Percentiles rank a stretch among this genome's conserved stretches.
Evolutionary conservation across 441 rosid species (phyloP).

Genomic region (Pelargonium myrrhifolium): DNA sequence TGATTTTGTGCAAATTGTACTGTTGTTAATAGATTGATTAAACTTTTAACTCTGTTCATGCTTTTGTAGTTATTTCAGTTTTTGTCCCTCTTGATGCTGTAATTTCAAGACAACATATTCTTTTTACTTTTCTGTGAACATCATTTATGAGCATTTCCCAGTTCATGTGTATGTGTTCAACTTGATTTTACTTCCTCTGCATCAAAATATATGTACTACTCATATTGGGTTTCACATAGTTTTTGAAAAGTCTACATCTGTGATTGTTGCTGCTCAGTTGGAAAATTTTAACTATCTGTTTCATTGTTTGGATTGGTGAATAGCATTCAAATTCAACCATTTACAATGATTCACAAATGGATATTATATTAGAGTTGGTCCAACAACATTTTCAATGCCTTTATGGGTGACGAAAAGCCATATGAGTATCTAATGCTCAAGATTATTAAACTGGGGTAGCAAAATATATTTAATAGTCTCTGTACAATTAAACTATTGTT

Average conservation of each 20-base stretch:
- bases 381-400: background rate
- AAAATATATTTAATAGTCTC: background rate
- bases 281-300: no score
- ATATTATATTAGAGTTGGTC: background rate
- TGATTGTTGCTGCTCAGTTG: background rate
- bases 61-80: background rate
- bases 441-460: background rate
- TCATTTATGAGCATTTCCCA: background rate
- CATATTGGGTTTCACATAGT: no score
- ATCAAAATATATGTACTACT: no score
- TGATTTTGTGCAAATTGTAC: background rate
- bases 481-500: background rate
- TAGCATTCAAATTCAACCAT: background rate
- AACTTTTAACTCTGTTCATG: background rate
- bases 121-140: background rate
- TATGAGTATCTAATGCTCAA: background rate
- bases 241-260: background rate
- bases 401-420: background rate
- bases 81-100: background rate
- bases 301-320: background rate
- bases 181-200: background rate
- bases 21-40: background rate
- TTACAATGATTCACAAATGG: constrained; percentile 5
- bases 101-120: background rate
- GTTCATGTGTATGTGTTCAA: background rate